Evolutionary conservation across 495 filamentous ascomycete species (phyloP), one percentile per base, ranked within the genome.

Genomic region (Daldinia loculata): DNA sequence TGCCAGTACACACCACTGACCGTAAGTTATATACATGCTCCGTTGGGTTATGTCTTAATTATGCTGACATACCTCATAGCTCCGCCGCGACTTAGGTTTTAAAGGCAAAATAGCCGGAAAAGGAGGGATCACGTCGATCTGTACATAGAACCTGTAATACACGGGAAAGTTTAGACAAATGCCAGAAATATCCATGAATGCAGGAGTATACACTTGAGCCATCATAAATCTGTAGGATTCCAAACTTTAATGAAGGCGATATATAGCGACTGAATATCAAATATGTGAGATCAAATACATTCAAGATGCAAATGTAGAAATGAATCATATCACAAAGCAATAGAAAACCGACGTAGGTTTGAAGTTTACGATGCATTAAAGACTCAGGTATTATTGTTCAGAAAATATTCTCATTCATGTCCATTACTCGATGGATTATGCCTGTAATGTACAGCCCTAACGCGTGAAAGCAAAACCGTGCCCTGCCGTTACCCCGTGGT

Each of bases 391-490:
- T 48, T 48, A 62, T 69, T 67, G 58, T 79, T 81, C 73, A 79
- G 74, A 80, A 78, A 79, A 73, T 80, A 78, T 83, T 82, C 80
- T 82, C 79, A 83, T 85, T 88, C 83, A 79, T 86, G 80, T 83
- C 84, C 84, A 83, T 92, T 90, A 87, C 82, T 91, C 87, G 84
- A 90, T 81, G 82, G 77, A 84, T 90, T 94, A 72, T 76, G 74
- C 70, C 66, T 67, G 71, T 77, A 95, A 93, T 95, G 88, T 97
- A 97, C 93, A 97, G 89, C 90, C 91, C 88, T 87, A 87, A 90
- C 87, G 85, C 83, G 82, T 83, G 82, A 85, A 90, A 89, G 89
- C 85, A 88, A 88, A 89, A 87, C 91, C 92, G 85, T 91, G 85
- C 90, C 88, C 88, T 86, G 84, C 89, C 91, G 90, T 89, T 91